Evolutionary conservation across 805 yeast genomes (phyloP).

Genomic region (Saturnispora zaruensis): DNA sequence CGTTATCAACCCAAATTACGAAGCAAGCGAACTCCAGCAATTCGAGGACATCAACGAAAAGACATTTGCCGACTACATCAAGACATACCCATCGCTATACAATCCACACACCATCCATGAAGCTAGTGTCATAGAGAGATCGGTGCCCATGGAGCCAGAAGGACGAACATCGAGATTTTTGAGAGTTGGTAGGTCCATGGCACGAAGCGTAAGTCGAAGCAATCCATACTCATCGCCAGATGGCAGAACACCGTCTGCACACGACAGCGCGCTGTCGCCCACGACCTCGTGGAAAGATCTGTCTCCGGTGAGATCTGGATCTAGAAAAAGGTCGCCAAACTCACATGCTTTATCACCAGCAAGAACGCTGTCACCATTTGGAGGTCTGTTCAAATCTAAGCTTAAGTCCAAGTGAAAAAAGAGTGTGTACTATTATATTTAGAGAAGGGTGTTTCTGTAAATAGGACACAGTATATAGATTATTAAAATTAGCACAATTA

Average conservation of each 20-base stretch:
- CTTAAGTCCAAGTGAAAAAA: slow-evolving; percentile 1
- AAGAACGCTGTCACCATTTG: slow-evolving; percentile 27
- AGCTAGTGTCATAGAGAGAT: slow-evolving; percentile 10
- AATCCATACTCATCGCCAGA: neutral
- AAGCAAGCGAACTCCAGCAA: neutral
- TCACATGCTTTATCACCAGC: slow-evolving; percentile 18
- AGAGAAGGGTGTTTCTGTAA: neutral
- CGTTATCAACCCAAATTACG: slow-evolving; percentile 34
- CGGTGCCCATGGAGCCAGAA: slow-evolving; percentile 4
- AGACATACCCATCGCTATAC: slow-evolving; percentile 15
- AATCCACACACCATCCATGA: slow-evolving; percentile 6
- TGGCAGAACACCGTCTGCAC: neutral
- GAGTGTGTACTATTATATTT: neutral
- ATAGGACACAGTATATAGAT: neutral
- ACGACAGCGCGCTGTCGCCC: neutral
- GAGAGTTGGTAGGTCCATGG: slow-evolving; percentile 14
- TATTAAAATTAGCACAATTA: neutral
- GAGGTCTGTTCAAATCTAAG: slow-evolving; percentile 16
- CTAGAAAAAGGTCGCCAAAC: slow-evolving; percentile 20
- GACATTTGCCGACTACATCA: slow-evolving; percentile 10
- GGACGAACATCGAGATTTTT: slow-evolving; percentile 20
- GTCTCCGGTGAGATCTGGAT: slow-evolving; percentile 17
- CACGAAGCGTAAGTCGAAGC: slow-evolving; percentile 12
- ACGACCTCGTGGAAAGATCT: neutral
- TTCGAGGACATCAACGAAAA: neutral